Base-by-base conservation (phyloP, 352 stramenopile species). In the Thraustochytrium striatum region DNA sequence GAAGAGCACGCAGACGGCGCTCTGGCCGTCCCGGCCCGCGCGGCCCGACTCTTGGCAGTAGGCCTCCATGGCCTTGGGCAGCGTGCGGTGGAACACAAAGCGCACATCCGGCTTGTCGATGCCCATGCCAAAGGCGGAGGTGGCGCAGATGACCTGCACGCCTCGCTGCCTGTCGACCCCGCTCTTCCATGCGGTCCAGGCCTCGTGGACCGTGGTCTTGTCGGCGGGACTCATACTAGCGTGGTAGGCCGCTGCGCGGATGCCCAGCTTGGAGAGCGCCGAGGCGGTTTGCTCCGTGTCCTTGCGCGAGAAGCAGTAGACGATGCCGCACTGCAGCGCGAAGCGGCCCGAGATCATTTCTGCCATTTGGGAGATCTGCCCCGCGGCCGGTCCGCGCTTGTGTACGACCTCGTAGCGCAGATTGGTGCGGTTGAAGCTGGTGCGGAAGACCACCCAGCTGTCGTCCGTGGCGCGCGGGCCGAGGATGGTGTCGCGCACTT, bases 11-110 rank as follows among this genome's bases (percentile, higher is more conserved):
- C 93, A 97, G 21, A 89, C 85, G 7, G 89, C 85, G 13, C 90
- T 81, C 0, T 92, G 82, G 7, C 95, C 95, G 85, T 99, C 95
- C 39, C 95, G 88, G 55, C 96, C 96, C 52, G 93, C 96, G 57
- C 96, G 87, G 19, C 96, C 96, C 16, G 91, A 94, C 85, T 99
- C 94, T 92, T 91, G 84, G 81, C 97, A 98, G 81, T 98, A 99
- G 0, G 91, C 94, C 86, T 98, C 95, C 44, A 99, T 84, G 8
- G 89, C 95, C 57, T 93, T 94, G n/a, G 91, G 82, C 44, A 94
- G 79, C 1, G 81, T 88, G 82, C 85, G 90, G 85, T 96, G 91
- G 41, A 95, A 84, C 11, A 97, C 91, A 82, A 92, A 94, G 47
- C 91, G 83, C 19, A 95, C 90, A 35, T 95, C 93, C 58, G 90